Base-by-base conservation (phyloP, 257 asterid genomes). In the Euphrasia confusa region DNA sequence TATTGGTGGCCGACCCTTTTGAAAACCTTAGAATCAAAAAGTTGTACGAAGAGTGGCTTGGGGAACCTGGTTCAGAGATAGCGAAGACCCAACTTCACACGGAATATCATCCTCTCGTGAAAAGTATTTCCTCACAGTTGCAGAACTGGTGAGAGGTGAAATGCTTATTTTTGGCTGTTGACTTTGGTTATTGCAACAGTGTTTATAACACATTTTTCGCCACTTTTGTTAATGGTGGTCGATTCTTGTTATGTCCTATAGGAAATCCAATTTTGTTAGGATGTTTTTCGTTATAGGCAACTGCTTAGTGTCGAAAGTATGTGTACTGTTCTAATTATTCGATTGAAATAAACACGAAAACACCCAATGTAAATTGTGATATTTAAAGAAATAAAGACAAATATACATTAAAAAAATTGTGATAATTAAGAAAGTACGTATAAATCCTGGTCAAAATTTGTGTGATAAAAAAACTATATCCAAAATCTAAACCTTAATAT, bases 81-180 rank as follows among this genome's bases (percentile, higher is more conserved):
- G 90, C 99, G 30, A 89, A 84, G 79, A 75, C 67, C 69, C 71
- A 82, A 76, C 63, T 93, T 66, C 89, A 85, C 74, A 93, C 99
- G 6, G 79, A 75, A 49, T 89, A 93, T 76, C 99, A 89, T 65
- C 94, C 94, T 0, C 48, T 87, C 27, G 81, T 80, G 54, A 93
- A 84, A 75, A 92, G 95, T 75, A 80, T 86, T 58, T 66, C 97
- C 71, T 89, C 99, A 24, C 89, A 92, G 87, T 63, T 89, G 81
- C 91, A 81, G 67, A 82, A 89, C 71, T 92, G 99, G 99, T 92
- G 74, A 83, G 77, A 71, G 15, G 10, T 7, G 30, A 5, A 8
- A 54, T 48, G 57, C 47, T 59, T 2, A 24, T 53, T 66, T 50
- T 54, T 55, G 30, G 69, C 45, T 7, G 17, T 40, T 33, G 49